Base-by-base conservation (phyloP, 2,329 filamentous ascomycete genomes). In the Diaporthe ampelina region DNA sequence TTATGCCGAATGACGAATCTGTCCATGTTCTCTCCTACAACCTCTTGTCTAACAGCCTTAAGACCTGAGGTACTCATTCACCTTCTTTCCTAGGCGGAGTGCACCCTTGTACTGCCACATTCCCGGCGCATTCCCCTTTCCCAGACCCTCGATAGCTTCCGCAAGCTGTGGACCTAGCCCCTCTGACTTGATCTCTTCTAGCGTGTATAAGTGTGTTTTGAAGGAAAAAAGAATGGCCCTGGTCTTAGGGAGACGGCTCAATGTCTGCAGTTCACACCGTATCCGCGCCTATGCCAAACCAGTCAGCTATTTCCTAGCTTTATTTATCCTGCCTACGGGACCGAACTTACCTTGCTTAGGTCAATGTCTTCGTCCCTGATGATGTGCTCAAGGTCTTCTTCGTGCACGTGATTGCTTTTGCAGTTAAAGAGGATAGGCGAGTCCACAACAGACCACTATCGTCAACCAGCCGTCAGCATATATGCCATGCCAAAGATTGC, bases 91-190 rank as follows among this genome's bases (percentile, higher is more conserved):
- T 88, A 88, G 89, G 11, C 85, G 81, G 50, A 84, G 80, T 0
- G 82, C 84, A 1, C 86, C 85, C 77, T 90, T 90, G 78, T 90
- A 90, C 40, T 77, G 80, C 83, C 86, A 88, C 86, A 90, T 89
- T 0, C 84, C 87, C 0, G 86, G 86, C 3, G 86, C 87, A 74
- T 90, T 90, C 1, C 88, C 88, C 32, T 76, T 76, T 73, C 83
- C 82, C 70, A 90, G 77, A 0, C 88, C 88, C 70, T 90, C 86
- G n/a, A 90, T 86, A 0, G 88, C 87, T 50, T 88, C 85, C 0
- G 87, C 88, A 21, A 90, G 80, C 43, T 84, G 79, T 0, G 80
- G 81, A 0, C 88, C 88, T 1, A 85, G 78, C 0, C 86, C 88
- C 65, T 90, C 88, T 0, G 79, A 82, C 76, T 86, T 89, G 77